Conservation (phyloP, 2,329 filamentous ascomycete genomes). For the Calonectria pauciramosa region DNA sequence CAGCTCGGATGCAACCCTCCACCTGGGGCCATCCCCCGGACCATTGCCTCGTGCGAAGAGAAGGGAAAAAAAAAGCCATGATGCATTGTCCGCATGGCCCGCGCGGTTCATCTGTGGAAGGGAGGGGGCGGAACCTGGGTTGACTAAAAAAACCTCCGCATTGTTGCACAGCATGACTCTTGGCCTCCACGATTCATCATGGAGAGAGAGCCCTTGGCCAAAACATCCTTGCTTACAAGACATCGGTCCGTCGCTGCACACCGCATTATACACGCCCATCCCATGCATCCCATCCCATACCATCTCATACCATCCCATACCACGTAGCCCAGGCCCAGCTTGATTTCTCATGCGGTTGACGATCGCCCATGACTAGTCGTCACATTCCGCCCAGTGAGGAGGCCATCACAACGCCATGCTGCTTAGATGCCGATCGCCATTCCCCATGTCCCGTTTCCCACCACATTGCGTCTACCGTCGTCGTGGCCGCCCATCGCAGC, state of each 20-base stretch:
- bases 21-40: neutral
- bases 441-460: constrained; percentile 22
- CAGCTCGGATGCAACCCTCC: constrained; percentile 24
- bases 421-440: constrained; percentile 25
- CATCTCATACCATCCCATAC: neutral
- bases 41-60: neutral
- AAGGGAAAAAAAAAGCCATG: constrained; percentile 1
- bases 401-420: constrained; percentile 16
- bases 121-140: neutral
- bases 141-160: constrained; percentile 12
- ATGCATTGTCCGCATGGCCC: neutral
- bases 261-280: neutral
- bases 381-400: neutral
- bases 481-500: constrained; percentile 4
- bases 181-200: constrained; percentile 2
- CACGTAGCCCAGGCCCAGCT: neutral
- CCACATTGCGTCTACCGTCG: constrained; percentile 3
- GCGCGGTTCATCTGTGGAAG: neutral
- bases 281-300: neutral
- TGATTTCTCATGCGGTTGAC: neutral
- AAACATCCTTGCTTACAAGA: neutral
- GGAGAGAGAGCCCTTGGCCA: neutral
- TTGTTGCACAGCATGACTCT: constrained; percentile 13
- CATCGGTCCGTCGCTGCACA: constrained; percentile 3
- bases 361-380: constrained; percentile 1